Evolutionary conservation across 768 basidiomycete species (phyloP).

Genomic region (Mycena amicta): DNA sequence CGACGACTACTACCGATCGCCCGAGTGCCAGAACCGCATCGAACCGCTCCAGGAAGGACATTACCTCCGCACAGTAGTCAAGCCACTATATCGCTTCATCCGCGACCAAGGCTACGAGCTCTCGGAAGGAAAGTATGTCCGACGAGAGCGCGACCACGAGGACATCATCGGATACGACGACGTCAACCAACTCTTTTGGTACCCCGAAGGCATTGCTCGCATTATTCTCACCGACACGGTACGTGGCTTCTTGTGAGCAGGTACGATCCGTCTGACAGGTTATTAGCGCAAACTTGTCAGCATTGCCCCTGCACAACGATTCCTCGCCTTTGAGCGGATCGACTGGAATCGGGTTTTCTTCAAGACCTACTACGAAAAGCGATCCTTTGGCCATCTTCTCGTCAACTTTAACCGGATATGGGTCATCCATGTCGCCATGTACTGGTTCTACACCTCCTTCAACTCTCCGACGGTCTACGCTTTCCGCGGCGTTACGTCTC

Average conservation of each 20-base stretch:
- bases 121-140: conserved; percentile 93
- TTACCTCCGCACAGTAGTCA: conserved; percentile 88
- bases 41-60: conserved; percentile 94
- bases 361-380: conserved; percentile 99
- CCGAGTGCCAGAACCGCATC: conserved; percentile 93
- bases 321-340: conserved; percentile 95
- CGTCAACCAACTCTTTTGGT: conserved; percentile 99
- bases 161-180: conserved; percentile 98
- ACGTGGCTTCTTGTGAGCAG: conserved; percentile 18
- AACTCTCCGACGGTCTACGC: conserved; percentile 88
- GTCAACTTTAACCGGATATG: conserved; percentile 99
- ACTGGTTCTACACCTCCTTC: conserved; percentile 95
- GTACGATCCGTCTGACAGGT: too few species aligned
- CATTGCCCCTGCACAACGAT: conserved; percentile 86
- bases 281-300: conserved; percentile 86
- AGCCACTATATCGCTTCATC: conserved; percentile 94
- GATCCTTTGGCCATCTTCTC: conserved; percentile 93
- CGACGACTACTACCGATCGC: conserved; percentile 97
- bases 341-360: conserved; percentile 97
- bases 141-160: conserved; percentile 91
- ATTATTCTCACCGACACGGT: conserved; percentile 92
- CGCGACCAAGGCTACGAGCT: conserved; percentile 98
- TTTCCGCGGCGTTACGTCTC: conserved; percentile 53
- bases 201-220: conserved; percentile 95
- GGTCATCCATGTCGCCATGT: conserved; percentile 94